These are phyloP conservation scores for Aureobasidium melanogenum DNA, from an alignment of 2,329 filamentous ascomycete genomes.

Conservation along the genomic window DNA sequence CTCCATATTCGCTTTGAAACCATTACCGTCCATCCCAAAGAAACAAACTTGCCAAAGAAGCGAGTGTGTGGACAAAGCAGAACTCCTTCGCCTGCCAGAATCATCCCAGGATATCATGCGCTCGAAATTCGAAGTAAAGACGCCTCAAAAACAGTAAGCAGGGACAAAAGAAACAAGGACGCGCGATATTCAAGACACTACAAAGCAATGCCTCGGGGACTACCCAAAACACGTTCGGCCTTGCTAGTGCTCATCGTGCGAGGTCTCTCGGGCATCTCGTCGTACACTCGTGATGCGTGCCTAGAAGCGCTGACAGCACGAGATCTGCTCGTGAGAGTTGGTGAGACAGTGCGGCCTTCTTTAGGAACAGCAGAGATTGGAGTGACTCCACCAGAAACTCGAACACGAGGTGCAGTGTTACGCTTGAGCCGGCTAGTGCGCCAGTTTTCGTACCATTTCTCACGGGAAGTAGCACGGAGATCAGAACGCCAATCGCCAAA, in stretches of 20 bases:
- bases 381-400: conserved; percentile 27
- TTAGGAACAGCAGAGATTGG: conserved; percentile 25
- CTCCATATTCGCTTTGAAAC: background rate
- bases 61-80: background rate
- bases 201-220: conserved; percentile 7
- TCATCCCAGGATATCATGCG: conserved; percentile 6
- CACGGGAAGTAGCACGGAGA: conserved; percentile 78
- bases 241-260: conserved; percentile 5
- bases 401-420: conserved; percentile 19
- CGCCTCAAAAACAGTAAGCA: background rate
- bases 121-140: background rate
- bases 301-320: background rate
- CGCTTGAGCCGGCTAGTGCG: conserved; percentile 51
- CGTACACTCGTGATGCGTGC: background rate
- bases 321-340: background rate
- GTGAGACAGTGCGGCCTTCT: conserved; percentile 18
- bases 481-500: conserved; percentile 92
- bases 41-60: background rate
- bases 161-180: background rate
- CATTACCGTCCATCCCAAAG: background rate
- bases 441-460: conserved; percentile 95
- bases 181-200: background rate
- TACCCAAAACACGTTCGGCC: conserved; percentile 8
- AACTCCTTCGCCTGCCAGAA: background rate
- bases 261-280: background rate